phyloP scores from a whole-genome alignment of 23 red algal genomes.

The Chondrus crispus region DNA sequence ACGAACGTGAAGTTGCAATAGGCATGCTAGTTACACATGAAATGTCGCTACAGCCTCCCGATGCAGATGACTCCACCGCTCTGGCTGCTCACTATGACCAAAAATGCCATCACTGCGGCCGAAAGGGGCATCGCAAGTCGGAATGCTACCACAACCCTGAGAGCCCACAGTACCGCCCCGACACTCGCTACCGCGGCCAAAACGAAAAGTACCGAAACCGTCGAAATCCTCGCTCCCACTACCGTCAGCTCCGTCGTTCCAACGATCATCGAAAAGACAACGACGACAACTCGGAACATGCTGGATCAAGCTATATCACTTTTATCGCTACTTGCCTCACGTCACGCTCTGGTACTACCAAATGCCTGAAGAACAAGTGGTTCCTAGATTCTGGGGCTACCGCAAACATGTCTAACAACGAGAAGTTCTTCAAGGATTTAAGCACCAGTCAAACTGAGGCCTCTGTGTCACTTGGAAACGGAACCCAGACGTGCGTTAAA shows the following conservation, averaged over 20 bases:
- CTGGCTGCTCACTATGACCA: not conserved
- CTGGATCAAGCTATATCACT: not conserved
- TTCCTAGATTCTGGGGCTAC: slow-evolving; percentile 42
- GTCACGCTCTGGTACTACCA: not conserved
- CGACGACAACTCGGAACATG: not conserved
- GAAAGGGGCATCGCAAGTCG: not conserved
- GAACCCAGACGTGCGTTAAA: not conserved
- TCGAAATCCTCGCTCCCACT: not conserved
- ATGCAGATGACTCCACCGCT: not conserved
- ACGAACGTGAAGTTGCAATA: not conserved
- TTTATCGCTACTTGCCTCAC: not conserved
- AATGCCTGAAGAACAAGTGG: not conserved
- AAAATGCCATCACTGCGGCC: slow-evolving; percentile 31
- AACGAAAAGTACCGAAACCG: not conserved
- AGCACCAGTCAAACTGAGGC: not conserved
- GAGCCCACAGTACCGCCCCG: not conserved
- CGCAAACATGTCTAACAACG: slow-evolving; percentile 12
- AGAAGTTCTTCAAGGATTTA: not conserved
- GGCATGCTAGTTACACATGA: not conserved
- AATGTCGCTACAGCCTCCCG: not conserved
- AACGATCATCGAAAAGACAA: not conserved
- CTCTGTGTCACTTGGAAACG: slow-evolving; percentile 21
- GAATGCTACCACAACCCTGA: slow-evolving; percentile 45
- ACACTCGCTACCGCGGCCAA: not conserved
- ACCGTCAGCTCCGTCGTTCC: not conserved